Evolutionary conservation across 371 early-diverging fungal genomes (phyloP).

Genomic region (Dinochytrium kinnereticum): DNA sequence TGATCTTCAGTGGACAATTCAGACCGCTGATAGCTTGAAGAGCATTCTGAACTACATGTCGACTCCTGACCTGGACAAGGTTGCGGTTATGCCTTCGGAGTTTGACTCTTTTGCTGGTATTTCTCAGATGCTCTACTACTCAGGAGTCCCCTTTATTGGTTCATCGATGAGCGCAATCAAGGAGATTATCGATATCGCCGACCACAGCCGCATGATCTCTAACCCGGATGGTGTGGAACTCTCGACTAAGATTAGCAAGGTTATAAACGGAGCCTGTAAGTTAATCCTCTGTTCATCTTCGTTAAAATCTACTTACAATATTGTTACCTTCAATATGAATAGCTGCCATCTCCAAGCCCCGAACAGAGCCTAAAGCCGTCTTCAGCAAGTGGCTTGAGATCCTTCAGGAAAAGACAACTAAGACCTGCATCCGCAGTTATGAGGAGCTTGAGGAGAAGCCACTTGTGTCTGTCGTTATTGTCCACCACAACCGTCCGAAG

Average conservation of each 20-base stretch:
- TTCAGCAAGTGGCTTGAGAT: constrained; percentile 23
- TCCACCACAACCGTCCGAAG: constrained; percentile 44
- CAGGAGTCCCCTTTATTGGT: constrained; percentile 29
- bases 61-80: not conserved
- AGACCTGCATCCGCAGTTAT: constrained; percentile 13
- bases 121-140: constrained; percentile 19
- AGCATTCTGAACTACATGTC: constrained; percentile 26
- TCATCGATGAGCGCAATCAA: constrained; percentile 23
- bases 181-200: constrained; percentile 24
- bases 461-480: constrained; percentile 41
- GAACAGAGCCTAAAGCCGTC: not conserved
- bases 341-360: constrained; percentile 13
- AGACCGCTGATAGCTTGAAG: not conserved
- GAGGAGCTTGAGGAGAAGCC: constrained; percentile 31
- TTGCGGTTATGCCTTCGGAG: constrained; percentile 35
- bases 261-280: constrained; percentile 16
- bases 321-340: not conserved
- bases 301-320: not conserved
- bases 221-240: constrained; percentile 17
- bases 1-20: constrained; percentile 31
- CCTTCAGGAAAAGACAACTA: not conserved
- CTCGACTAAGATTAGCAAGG: constrained; percentile 16
- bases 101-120: constrained; percentile 28
- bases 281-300: not conserved
- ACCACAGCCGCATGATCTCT: constrained; percentile 19